phyloP scores from a whole-genome alignment of 1,284 basidiomycete species.

The Tilletia walkeri region DNA sequence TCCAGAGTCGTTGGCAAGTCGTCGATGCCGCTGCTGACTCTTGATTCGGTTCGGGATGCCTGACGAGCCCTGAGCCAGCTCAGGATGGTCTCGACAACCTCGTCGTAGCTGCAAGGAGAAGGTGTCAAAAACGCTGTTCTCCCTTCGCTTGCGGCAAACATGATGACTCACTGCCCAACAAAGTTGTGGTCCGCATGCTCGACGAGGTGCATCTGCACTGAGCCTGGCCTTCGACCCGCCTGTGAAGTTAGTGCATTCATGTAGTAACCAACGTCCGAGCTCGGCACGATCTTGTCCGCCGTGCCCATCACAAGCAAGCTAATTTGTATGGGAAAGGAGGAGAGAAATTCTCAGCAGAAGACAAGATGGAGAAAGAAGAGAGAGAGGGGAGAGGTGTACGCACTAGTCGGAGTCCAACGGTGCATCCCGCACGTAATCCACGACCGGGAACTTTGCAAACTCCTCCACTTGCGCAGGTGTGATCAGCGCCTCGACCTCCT shows the following conservation, averaged over 20 bases:
- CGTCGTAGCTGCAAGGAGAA: conserved; percentile 30
- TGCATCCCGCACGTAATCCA: conserved; percentile 27
- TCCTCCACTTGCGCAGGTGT: conserved; percentile 35
- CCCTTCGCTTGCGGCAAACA: background rate
- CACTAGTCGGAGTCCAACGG: conserved; percentile 36
- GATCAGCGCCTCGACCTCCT: conserved; percentile 33
- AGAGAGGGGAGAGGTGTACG: background rate
- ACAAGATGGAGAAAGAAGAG: no score
- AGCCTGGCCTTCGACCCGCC: conserved; percentile 26
- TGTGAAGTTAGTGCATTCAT: conserved; percentile 31
- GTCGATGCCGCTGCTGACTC: no score
- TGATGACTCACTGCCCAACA: conserved; percentile 16
- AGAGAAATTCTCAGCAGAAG: background rate
- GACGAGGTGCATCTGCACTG: conserved; percentile 32
- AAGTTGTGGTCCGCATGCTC: conserved; percentile 43
- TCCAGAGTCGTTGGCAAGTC: no score
- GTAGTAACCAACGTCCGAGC: conserved; percentile 32
- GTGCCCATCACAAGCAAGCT: conserved; percentile 39
- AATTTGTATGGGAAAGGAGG: background rate
- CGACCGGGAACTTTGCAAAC: conserved; percentile 36
- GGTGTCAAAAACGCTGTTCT: background rate
- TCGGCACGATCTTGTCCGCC: conserved; percentile 39
- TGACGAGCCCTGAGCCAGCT: conserved; percentile 26
- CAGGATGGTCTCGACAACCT: conserved; percentile 36
- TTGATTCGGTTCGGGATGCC: no score